Percentiles rank a stretch among this genome's conserved stretches.
phyloP scores from a whole-genome alignment of 352 stramenopile genomes.

The Globisporangium nunn region DNA sequence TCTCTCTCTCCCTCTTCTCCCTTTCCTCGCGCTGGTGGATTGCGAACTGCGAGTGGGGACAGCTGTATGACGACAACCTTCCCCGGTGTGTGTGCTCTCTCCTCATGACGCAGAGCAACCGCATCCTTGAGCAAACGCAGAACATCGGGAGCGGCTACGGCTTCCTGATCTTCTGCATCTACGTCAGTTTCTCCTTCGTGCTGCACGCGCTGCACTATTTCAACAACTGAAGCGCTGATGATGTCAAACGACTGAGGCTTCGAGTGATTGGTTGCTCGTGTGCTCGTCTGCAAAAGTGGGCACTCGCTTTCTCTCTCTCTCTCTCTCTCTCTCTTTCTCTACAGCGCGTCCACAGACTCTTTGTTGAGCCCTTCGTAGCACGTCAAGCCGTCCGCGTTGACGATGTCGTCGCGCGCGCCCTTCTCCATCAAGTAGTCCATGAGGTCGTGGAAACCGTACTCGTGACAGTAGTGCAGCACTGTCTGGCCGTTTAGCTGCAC shows the following conservation, averaged over 20 bases:
- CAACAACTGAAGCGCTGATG: slow-evolving; percentile 32
- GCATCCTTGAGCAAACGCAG: slow-evolving; percentile 67
- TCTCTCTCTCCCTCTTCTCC: not conserved
- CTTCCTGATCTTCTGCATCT: slow-evolving; percentile 87
- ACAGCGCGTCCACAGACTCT: slow-evolving; percentile 75
- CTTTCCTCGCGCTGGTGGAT: not conserved
- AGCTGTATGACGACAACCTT: too few species aligned
- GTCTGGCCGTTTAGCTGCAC: slow-evolving; percentile 87
- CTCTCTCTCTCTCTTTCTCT: slow-evolving; percentile 1
- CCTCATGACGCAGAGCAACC: slow-evolving; percentile 39
- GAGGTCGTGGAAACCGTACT: slow-evolving; percentile 92
- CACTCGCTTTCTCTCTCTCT: too few species aligned
- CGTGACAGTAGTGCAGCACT: slow-evolving; percentile 90
- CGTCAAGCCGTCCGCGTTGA: slow-evolving; percentile 92
- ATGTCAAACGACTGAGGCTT: too few species aligned
- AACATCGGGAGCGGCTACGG: slow-evolving; percentile 71
- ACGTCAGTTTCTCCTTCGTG: slow-evolving; percentile 58
- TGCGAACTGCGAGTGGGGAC: too few species aligned
- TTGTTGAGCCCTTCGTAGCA: slow-evolving; percentile 92
- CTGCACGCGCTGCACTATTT: slow-evolving; percentile 81
- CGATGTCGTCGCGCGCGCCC: slow-evolving; percentile 85
- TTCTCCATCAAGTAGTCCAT: slow-evolving; percentile 95
- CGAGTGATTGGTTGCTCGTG: not conserved
- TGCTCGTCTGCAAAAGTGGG: not conserved
- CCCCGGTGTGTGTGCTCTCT: too few species aligned